These are phyloP conservation scores for Citrus trifoliata DNA, from an alignment of 345 rosid genomes.

Conservation along the genomic window DNA sequence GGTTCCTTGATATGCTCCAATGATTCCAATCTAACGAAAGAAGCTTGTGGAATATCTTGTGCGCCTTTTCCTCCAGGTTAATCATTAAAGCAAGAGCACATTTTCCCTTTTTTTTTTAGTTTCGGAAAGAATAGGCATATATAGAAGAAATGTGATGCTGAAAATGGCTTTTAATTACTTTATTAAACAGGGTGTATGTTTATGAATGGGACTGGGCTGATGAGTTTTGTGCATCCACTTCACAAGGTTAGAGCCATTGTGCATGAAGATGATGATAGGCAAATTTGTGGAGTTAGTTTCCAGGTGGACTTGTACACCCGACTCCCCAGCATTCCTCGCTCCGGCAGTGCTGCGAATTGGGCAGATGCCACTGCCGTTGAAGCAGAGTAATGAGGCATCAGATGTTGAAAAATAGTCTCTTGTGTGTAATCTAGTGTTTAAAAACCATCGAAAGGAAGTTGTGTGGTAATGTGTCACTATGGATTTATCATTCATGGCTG, in stretches of 20 bases:
- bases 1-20: slow-evolving; percentile 47
- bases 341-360: slow-evolving; percentile 52
- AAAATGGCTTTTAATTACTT: not conserved
- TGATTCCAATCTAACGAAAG: slow-evolving; percentile 42
- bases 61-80: slow-evolving; percentile 57
- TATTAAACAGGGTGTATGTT: slow-evolving; percentile 21
- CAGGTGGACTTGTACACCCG: slow-evolving; percentile 41
- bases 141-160: not conserved
- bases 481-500: not conserved
- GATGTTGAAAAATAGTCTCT: not conserved
- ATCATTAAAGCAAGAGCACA: not conserved
- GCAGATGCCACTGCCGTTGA: slow-evolving; percentile 12
- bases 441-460: not conserved
- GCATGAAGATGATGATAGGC: slow-evolving; percentile 35
- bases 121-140: too few relatives aligned
- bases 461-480: too few relatives aligned
- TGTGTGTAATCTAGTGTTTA: not conserved
- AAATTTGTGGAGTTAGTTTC: slow-evolving; percentile 36
- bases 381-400: slow-evolving; percentile 4
- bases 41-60: slow-evolving; percentile 58
- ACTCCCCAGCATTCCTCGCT: slow-evolving; percentile 42
- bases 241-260: slow-evolving; percentile 40
- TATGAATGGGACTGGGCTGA: slow-evolving; percentile 32
- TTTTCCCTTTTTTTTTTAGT: too few relatives aligned
- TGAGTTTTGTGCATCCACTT: slow-evolving; percentile 53